A percentile compares a stretch with the other conserved stretches of the same genome.
These are phyloP conservation scores for Penicillium arizonense DNA, from an alignment of 495 filamentous ascomycete genomes.

Conservation along the genomic window DNA sequence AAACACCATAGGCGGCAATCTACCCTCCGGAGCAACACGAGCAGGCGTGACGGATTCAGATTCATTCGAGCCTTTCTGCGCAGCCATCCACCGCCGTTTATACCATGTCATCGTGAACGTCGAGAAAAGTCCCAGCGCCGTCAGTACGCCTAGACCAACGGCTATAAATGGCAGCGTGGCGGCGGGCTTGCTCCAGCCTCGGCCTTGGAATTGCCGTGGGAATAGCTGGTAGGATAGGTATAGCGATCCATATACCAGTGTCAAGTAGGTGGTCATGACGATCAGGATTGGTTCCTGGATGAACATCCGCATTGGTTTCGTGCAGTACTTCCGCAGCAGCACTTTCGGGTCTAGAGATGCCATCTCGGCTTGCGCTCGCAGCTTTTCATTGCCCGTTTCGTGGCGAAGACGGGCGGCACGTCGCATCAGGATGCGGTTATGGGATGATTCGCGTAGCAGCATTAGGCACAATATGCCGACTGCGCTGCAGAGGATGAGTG, in stretches of 20 bases:
- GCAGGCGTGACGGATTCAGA: background rate
- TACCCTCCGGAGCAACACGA: constrained; percentile 42
- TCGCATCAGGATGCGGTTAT: constrained; percentile 40
- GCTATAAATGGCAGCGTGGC: constrained; percentile 52
- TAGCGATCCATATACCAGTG: constrained; percentile 52
- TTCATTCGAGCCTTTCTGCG: constrained; percentile 2
- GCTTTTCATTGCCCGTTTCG: constrained; percentile 51
- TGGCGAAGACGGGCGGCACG: constrained; percentile 47
- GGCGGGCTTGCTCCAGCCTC: constrained; percentile 37
- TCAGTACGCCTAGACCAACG: constrained; percentile 42
- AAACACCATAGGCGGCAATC: constrained; percentile 51
- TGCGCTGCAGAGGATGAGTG: constrained; percentile 48
- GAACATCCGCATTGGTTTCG: constrained; percentile 54
- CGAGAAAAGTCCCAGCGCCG: constrained; percentile 18
- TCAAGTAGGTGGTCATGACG: constrained; percentile 37
- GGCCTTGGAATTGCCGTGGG: constrained; percentile 45
- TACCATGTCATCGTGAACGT: constrained; percentile 28
- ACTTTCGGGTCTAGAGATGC: constrained; percentile 33
- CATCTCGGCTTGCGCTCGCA: constrained; percentile 51
- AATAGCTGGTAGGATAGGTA: constrained; percentile 56
- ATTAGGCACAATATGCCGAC: constrained; percentile 54
- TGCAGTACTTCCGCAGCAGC: constrained; percentile 43
- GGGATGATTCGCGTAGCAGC: constrained; percentile 58
- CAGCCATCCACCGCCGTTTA: constrained; percentile 13
- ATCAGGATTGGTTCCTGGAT: constrained; percentile 52